Evolutionary conservation across 176 grass and related monocot genomes (phyloP), one percentile per base, ranked within the genome.

Genomic region (Eremochloa ophiuroides): DNA sequence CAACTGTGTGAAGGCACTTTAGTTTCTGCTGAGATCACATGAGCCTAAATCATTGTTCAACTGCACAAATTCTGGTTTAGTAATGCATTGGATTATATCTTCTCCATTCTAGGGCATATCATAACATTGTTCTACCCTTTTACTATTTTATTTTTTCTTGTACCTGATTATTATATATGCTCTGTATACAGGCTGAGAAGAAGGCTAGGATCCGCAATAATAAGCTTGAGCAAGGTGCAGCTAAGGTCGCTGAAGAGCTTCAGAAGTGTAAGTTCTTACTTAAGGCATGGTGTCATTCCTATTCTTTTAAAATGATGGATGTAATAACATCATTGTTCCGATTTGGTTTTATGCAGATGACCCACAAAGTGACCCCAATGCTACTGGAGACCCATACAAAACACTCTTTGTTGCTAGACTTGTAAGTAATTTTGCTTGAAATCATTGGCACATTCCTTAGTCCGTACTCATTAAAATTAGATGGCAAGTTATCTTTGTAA

Each of bases 361-460:
- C 83, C 94, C 94, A n/a, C 79, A 80, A 18, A 91, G 80, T 82
- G 94, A 97, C 56, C 91, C 94, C 69, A 97, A 89, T 88, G 84
- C 79, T 51, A 93, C 94, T 30, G 88, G 91, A 59, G 91, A 97
- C 75, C 91, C 94, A 31, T 97, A 93, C 62, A 97, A 97, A 83
- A 97, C 94, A 72, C 88, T 97, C 38, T 93, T 93, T 75, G 91
- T 93, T 55, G 91, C 81, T 66, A 91, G 91, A 77, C 90, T 97
- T 69, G 94, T 97, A 87, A 85, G 94, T 76, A 33, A 58, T 59
- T 86, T 83, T 60, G 13, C 53, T 50, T 33, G 17, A 17, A 46
- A 29, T 50, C 10, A 37, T 50, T 62, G 13, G 26, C 28, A 46
- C 31, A 7, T 87, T 82, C 33, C 35, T 50, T 5, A n/a, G 51